phyloP scores from a whole-genome alignment of 495 filamentous ascomycete genomes.

The Trichoderma reesei region DNA sequence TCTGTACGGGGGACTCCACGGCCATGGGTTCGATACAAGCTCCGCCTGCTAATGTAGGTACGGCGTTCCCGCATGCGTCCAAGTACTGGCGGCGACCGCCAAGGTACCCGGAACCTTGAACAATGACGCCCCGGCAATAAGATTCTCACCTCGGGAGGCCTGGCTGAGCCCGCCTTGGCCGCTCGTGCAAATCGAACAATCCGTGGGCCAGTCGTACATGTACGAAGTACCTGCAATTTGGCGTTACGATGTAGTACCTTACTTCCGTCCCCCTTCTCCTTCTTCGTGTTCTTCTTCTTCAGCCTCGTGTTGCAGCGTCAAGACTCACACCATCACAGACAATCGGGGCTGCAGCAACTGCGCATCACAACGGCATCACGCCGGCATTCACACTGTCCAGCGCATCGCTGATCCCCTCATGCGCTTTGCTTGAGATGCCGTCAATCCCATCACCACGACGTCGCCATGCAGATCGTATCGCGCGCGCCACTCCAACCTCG shows the following conservation, averaged over 20 bases:
- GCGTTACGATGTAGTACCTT: neutral
- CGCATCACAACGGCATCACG: neutral
- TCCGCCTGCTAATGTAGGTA: neutral
- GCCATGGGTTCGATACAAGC: too few species aligned
- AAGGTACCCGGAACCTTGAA: neutral
- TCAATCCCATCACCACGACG: neutral
- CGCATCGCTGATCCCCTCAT: neutral
- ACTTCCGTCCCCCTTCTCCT: neutral
- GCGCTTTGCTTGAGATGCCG: neutral
- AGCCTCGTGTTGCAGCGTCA: neutral
- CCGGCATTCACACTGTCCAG: too few species aligned
- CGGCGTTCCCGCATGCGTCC: conserved; percentile 1
- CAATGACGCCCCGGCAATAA: neutral
- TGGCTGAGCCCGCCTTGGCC: neutral
- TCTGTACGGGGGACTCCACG: too few species aligned
- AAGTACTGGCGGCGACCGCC: neutral
- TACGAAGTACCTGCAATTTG: neutral
- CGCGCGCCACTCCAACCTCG: neutral
- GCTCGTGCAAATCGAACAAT: neutral
- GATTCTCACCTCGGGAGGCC: conserved; percentile 2
- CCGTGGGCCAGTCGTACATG: neutral
- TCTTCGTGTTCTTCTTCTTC: neutral
- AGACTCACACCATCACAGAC: too few species aligned
- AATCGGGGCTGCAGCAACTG: neutral
- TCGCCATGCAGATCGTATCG: conserved; percentile 1